These are phyloP conservation scores for Millerozyma miso DNA, from an alignment of 805 yeast species.

Conservation along the genomic window DNA sequence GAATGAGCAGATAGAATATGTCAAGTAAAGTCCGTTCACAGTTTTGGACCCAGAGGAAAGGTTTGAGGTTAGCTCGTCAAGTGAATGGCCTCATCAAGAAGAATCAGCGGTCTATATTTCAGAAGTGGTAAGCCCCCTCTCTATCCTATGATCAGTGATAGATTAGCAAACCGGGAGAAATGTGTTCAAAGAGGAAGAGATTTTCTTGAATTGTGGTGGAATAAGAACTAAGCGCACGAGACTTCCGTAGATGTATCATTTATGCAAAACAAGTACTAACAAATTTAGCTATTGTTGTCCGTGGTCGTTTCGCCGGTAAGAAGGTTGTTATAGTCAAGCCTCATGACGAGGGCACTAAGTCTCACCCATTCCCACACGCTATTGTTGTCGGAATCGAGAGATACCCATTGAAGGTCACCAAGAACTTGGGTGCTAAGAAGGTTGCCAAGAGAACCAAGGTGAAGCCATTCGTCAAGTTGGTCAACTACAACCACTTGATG, in stretches of 20 bases:
- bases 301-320: conserved; percentile 99
- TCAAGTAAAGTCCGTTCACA: too few species aligned
- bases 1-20: background rate
- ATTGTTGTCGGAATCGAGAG: conserved; percentile 99
- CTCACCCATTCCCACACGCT: conserved; percentile 99
- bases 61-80: too few species aligned
- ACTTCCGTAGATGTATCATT: background rate
- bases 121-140: too few species aligned
- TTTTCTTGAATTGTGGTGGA: background rate
- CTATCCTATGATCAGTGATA: too few species aligned
- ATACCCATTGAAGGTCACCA: conserved; percentile 95
- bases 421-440: conserved; percentile 92
- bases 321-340: conserved; percentile 98
- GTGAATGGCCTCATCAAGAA: too few species aligned
- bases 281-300: conserved; percentile 86
- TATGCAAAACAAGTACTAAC: conserved; percentile 26
- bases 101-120: too few species aligned
- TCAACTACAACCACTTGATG: conserved; percentile 99
- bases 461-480: conserved; percentile 98
- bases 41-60: too few species aligned
- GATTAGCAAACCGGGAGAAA: too few species aligned
- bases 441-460: conserved; percentile 95
- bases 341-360: conserved; percentile 97
- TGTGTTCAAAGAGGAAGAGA: too few species aligned
- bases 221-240: background rate